Evolutionary conservation across 2,329 filamentous ascomycete species (phyloP).

Genomic region (Whalleya microplaca): DNA sequence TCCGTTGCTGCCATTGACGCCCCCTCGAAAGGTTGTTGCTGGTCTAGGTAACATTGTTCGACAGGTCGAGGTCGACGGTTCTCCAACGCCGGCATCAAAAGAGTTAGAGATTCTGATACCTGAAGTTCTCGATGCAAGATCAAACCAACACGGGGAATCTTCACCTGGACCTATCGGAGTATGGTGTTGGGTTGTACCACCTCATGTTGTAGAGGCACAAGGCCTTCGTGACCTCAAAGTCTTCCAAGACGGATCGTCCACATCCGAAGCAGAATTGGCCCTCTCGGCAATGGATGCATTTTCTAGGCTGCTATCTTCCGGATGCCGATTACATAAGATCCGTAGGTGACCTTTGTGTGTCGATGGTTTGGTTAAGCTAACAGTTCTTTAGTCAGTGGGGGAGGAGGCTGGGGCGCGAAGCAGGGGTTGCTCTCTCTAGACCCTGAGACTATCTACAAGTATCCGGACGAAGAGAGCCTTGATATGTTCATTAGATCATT

Average conservation of each 20-base stretch:
- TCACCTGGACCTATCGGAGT: slow-evolving; percentile 57
- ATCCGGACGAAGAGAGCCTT: slow-evolving; percentile 55
- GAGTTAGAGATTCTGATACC: slow-evolving; percentile 72
- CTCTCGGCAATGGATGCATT: slow-evolving; percentile 35
- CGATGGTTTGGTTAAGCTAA: slow-evolving; percentile 28
- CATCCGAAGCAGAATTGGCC: slow-evolving; percentile 33
- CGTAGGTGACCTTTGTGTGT: slow-evolving; percentile 39
- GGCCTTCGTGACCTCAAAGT: slow-evolving; percentile 27
- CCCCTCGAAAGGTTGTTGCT: slow-evolving; percentile 62
- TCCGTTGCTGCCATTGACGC: slow-evolving; percentile 66
- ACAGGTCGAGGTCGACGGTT: slow-evolving; percentile 55
- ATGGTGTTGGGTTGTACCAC: slow-evolving; percentile 72
- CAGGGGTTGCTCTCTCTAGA: slow-evolving; percentile 79
- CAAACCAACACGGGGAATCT: slow-evolving; percentile 30
- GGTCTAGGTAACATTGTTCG: slow-evolving; percentile 81
- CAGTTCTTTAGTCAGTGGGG: slow-evolving; percentile 66
- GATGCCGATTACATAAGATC: slow-evolving; percentile 52
- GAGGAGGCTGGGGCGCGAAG: slow-evolving; percentile 83
- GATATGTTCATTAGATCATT: slow-evolving; percentile 57
- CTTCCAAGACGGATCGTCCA: slow-evolving; percentile 27
- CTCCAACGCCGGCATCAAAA: slow-evolving; percentile 64
- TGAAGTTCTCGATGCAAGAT: slow-evolving; percentile 53
- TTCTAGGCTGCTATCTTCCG: slow-evolving; percentile 42
- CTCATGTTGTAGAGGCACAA: slow-evolving; percentile 29
- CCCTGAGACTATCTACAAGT: slow-evolving; percentile 62